These are phyloP conservation scores for Globisporangium iwayamae DNA, from an alignment of 352 stramenopile species.

Conservation along the genomic window DNA sequence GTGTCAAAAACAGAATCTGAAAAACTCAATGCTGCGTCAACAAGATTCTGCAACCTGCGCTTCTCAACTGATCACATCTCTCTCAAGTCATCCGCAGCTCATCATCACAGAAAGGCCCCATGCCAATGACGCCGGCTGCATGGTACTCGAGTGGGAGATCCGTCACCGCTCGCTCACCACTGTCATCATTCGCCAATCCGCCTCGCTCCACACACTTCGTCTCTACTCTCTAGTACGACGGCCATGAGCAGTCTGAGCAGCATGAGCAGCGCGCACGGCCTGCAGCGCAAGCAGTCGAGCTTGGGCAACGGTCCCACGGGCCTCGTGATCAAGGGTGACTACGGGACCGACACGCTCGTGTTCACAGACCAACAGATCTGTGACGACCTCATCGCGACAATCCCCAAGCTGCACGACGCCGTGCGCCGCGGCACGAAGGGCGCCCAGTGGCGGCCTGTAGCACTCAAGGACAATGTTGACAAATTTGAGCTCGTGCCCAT, in stretches of 20 bases:
- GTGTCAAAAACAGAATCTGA: no score
- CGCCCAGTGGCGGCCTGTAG: constrained; percentile 27
- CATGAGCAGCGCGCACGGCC: not conserved
- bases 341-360: constrained; percentile 25
- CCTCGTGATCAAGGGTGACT: constrained; percentile 12
- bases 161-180: not conserved
- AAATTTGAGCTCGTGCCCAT: constrained; percentile 39
- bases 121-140: no score
- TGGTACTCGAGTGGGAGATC: no score
- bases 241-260: not conserved
- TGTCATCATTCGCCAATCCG: not conserved
- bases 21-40: no score
- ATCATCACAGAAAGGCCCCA: no score
- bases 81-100: no score
- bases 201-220: not conserved
- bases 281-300: not conserved
- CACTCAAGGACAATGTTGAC: constrained; percentile 33
- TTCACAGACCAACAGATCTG: constrained; percentile 54
- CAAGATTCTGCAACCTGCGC: no score
- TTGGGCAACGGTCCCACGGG: not conserved
- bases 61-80: no score
- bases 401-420: constrained; percentile 48
- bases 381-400: constrained; percentile 50
- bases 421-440: constrained; percentile 30
- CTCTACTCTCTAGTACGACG: not conserved